Evolutionary conservation across 257 asterid species (phyloP), one percentile per base, ranked within the genome.

Genomic region (Fraxinus americana): DNA sequence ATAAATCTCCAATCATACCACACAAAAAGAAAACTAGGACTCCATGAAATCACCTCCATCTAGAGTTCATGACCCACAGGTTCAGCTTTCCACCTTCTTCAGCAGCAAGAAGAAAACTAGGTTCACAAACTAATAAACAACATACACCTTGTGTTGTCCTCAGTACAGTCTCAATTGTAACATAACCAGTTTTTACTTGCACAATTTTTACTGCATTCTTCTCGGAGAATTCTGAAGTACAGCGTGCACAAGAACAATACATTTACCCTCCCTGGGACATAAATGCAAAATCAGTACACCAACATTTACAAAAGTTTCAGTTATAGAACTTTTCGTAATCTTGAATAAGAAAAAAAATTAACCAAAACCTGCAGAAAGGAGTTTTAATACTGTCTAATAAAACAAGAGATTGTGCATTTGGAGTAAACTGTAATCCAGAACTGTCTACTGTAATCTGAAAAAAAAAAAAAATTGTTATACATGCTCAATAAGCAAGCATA

Each of bases 31-130:
- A 59, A 59, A 59, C 32, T 59, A 25, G 73, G 29, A 72, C 74
- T 67, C 67, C 70, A 78, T 74, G 78, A 67, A 83, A 79, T 87
- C 85, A 96, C 98, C 99, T 96, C 98, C 98, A 93, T 74, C 61
- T 86, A 71, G 94, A 85, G 87, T 90, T 87, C 98, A 95, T 91
- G 83, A 80, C 73, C 99, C 99, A 96, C 67, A 96, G 83, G 85
- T 88, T 86, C 80, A 91, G 91, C 84, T 85, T 91, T 82, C 98
- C 99, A 75, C 89, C 89, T 73, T 87, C 94, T 75, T 92, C 98
- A 75, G 95, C 90, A 80, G 93, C 97, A 73, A 93, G 87, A 73
- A 93, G 96, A 86, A 85, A 82, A 80, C 82, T 85, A 83, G 97
- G 92, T 83, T 78, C 91, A 84, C 97, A 93, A 73, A 93, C 97